phyloP scores from a whole-genome alignment of 2,329 filamentous ascomycete genomes.

The Stagonosporopsis chrysanthemi region DNA sequence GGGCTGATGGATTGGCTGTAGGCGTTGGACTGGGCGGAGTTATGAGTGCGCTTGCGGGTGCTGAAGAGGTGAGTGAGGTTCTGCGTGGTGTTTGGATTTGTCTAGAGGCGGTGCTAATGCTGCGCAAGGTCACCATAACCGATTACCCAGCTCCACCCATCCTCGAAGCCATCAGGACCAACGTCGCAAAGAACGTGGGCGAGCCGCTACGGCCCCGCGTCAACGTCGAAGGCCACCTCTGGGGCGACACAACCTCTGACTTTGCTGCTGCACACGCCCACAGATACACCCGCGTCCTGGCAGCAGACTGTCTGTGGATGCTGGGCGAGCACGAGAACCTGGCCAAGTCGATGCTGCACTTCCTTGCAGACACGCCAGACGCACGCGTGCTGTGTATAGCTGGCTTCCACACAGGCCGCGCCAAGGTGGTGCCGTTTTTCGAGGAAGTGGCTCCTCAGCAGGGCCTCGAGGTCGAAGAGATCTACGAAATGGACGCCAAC shows the following conservation, averaged over 20 bases:
- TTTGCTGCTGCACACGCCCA: conserved; percentile 51
- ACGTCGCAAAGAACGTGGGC: conserved; percentile 63
- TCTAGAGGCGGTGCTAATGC: background rate
- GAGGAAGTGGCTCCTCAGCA: conserved; percentile 58
- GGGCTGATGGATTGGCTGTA: conserved; percentile 23
- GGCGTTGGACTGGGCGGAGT: conserved; percentile 59
- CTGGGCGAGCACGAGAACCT: conserved; percentile 74
- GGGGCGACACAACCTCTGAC: conserved; percentile 63
- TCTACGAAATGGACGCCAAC: conserved; percentile 74
- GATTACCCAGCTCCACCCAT: conserved; percentile 72
- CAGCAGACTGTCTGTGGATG: conserved; percentile 80
- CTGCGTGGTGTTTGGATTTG: background rate
- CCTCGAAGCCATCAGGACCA: conserved; percentile 64
- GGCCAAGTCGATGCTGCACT: conserved; percentile 67
- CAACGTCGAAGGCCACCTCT: conserved; percentile 67
- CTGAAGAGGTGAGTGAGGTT: conserved; percentile 48
- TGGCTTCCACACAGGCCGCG: conserved; percentile 75
- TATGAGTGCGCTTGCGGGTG: conserved; percentile 54
- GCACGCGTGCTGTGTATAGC: conserved; percentile 71
- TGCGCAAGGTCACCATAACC: conserved; percentile 62
- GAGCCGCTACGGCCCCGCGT: conserved; percentile 48
- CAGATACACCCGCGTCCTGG: conserved; percentile 68
- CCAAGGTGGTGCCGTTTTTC: conserved; percentile 72
- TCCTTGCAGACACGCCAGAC: conserved; percentile 57
- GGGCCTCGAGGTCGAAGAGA: conserved; percentile 66